These are phyloP conservation scores for Chrysopogon serrulatus DNA, from an alignment of 176 grass and related monocot genomes.

Conservation along the genomic window DNA sequence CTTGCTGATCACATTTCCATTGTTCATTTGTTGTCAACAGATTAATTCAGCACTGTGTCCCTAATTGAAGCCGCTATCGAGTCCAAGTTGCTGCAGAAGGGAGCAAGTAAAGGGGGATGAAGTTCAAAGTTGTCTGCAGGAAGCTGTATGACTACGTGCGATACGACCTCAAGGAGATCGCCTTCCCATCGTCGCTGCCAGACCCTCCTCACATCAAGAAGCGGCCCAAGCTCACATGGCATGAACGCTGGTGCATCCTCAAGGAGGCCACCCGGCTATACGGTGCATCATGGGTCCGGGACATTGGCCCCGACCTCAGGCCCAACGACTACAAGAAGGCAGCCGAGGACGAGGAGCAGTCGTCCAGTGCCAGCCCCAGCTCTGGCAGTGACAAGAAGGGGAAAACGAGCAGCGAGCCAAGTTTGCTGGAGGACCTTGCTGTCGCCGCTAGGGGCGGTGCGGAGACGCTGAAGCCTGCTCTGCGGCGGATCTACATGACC, in stretches of 20 bases:
- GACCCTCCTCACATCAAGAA: conserved; percentile 54
- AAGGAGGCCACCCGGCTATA: conserved; percentile 73
- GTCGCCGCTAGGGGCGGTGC: conserved; percentile 6
- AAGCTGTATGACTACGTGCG: conserved; percentile 60
- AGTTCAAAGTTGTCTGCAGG: conserved; percentile 50
- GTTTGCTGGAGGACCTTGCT: neutral
- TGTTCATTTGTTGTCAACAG: neutral
- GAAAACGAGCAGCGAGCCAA: conserved; percentile 1
- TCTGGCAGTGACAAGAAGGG: neutral
- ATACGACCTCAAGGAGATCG: conserved; percentile 75
- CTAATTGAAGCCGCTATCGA: neutral
- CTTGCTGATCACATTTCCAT: neutral
- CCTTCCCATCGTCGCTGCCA: conserved; percentile 62
- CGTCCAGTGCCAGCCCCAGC: neutral
- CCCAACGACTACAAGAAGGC: conserved; percentile 42
- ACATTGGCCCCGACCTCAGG: conserved; percentile 55
- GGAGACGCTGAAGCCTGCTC: conserved; percentile 10
- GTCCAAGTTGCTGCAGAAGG: neutral
- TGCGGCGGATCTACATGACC: conserved; percentile 31
- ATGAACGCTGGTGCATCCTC: conserved; percentile 49
- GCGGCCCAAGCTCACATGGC: conserved; percentile 35
- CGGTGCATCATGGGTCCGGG: conserved; percentile 32
- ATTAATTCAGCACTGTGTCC: neutral
- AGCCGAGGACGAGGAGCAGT: neutral
- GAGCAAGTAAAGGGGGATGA: conserved; percentile 30